phyloP scores from a whole-genome alignment of 2,329 filamentous ascomycete species.

The Tolypocladium album region DNA sequence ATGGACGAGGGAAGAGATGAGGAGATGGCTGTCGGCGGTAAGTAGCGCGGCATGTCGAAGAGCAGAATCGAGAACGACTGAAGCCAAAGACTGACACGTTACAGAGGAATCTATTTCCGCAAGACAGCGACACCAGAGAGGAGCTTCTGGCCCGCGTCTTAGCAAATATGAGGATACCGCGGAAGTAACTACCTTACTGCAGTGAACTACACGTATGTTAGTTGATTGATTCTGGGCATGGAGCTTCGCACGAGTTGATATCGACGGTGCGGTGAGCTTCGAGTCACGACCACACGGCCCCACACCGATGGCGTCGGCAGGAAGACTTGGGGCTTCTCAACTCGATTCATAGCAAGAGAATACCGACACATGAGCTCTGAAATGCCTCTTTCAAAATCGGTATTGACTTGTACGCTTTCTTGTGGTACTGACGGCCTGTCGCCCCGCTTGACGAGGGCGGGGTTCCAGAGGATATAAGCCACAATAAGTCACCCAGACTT shows the following conservation, averaged over 20 bases:
- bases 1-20: slow-evolving; percentile 75
- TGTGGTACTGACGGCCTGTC: neutral
- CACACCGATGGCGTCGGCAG: neutral
- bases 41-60: slow-evolving; percentile 20
- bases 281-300: neutral
- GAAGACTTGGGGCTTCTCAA: too few species aligned
- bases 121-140: slow-evolving; percentile 30
- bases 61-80: neutral
- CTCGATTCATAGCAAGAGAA: neutral
- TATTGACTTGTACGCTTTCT: neutral
- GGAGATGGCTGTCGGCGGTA: slow-evolving; percentile 72
- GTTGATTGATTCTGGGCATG: neutral
- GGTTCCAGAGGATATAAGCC: neutral
- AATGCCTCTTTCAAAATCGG: neutral
- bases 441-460: neutral
- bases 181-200: slow-evolving; percentile 7
- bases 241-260: neutral
- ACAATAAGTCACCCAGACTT: neutral
- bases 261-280: neutral
- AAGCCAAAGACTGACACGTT: neutral
- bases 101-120: slow-evolving; percentile 36
- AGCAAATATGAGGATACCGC: slow-evolving; percentile 34
- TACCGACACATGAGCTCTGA: neutral
- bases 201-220: neutral
- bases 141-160: slow-evolving; percentile 34